Conservation (phyloP, 257 asterid genomes). For the Striga asiatica region DNA sequence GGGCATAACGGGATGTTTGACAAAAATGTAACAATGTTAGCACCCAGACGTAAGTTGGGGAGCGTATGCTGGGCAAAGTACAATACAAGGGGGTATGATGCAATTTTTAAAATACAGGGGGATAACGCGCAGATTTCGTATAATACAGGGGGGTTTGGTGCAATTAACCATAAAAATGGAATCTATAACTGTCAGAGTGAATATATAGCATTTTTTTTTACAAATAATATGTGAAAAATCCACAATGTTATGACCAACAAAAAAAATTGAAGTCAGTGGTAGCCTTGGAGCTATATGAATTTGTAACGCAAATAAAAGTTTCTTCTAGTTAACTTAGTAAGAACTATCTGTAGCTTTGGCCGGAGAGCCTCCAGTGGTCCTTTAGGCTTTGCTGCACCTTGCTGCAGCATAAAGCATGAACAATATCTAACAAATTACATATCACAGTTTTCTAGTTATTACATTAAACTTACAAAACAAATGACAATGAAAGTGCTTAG, state of each 20-base stretch:
- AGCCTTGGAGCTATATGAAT: not conserved
- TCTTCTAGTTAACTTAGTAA: not conserved
- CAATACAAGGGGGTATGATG: no score
- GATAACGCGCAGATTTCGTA: no score
- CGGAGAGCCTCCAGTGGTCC: constrained; percentile 99
- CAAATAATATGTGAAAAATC: not conserved
- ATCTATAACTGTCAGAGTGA: no score
- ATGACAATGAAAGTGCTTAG: constrained; percentile 23
- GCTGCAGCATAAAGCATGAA: constrained; percentile 39
- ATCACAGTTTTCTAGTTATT: not conserved
- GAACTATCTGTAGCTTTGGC: constrained; percentile 86
- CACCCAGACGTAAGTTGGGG: no score
- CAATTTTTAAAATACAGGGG: no score
- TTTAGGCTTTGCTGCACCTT: constrained; percentile 95
- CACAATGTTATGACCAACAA: not conserved
- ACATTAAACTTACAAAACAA: not conserved
- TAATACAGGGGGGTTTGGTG: no score
- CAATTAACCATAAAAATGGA: no score
- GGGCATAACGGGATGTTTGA: no score
- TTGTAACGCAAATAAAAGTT: not conserved
- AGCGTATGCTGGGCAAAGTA: no score
- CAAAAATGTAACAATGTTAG: no score
- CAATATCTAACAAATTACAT: not conserved
- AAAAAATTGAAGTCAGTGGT: not conserved
- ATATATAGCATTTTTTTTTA: not conserved